These are phyloP conservation scores for Bipolaris cookei DNA, from an alignment of 2,329 filamentous ascomycete genomes.

Conservation along the genomic window DNA sequence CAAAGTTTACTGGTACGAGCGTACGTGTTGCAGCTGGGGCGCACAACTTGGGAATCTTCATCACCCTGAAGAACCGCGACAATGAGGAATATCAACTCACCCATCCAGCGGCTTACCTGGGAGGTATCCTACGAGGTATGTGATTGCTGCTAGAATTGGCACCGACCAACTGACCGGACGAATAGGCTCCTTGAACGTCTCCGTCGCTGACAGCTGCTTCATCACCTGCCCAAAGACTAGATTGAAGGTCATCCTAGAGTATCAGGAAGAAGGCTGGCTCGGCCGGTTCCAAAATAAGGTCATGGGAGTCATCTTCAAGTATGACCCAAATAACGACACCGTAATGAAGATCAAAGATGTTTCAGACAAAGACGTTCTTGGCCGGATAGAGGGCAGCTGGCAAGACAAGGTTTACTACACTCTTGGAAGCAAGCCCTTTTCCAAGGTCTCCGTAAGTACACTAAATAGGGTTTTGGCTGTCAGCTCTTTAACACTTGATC, in stretches of 20 bases:
- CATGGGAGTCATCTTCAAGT: slow-evolving; percentile 87
- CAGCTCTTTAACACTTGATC: slow-evolving; percentile 14
- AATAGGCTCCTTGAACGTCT: slow-evolving; percentile 77
- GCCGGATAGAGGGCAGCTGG: slow-evolving; percentile 84
- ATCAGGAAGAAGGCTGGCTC: slow-evolving; percentile 93
- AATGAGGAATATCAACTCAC: slow-evolving; percentile 94
- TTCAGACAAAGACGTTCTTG: slow-evolving; percentile 81
- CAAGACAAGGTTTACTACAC: slow-evolving; percentile 72
- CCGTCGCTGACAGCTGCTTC: slow-evolving; percentile 87
- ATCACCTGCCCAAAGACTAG: slow-evolving; percentile 88
- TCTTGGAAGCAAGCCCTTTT: slow-evolving; percentile 54
- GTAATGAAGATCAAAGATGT: slow-evolving; percentile 84
- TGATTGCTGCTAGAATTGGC: neutral
- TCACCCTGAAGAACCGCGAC: slow-evolving; percentile 78
- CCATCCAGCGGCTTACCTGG: slow-evolving; percentile 90
- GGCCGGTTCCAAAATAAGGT: slow-evolving; percentile 90
- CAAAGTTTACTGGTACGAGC: slow-evolving; percentile 96
- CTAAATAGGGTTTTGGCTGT: neutral
- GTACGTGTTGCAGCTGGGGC: slow-evolving; percentile 89
- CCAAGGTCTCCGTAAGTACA: slow-evolving; percentile 62
- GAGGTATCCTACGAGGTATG: slow-evolving; percentile 76
- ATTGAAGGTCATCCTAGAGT: slow-evolving; percentile 90
- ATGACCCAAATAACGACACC: slow-evolving; percentile 84
- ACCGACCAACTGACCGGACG: slow-evolving; percentile 14
- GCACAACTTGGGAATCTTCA: slow-evolving; percentile 95